Evolutionary conservation across 441 rosid species (phyloP), one percentile per base, ranked within the genome.

Genomic region (Brassica balearica): DNA sequence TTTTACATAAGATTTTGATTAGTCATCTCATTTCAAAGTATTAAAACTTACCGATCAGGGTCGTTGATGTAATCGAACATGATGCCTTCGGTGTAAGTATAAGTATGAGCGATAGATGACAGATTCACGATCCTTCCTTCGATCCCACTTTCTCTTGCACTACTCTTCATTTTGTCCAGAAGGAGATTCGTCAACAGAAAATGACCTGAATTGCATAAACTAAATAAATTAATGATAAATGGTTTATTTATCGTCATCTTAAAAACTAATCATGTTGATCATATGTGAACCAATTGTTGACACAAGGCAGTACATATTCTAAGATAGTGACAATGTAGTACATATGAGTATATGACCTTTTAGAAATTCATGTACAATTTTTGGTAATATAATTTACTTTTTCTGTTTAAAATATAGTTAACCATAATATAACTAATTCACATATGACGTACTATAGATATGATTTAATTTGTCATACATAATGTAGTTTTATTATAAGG

Each of bases 91-190:
- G 71, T 61, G 62, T 92, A 92, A 34, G 92, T 84, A 84, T 90
- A 86, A 20, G 74, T 59, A 81, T 95, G 99, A 51, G 98, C 98
- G 53, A 95, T 81, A 10, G 99, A 95, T 65, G 99, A 90, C 77
- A 95, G 65, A 80, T 92, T 95, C 81, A 95, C 90, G 65, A 95
- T 92, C 84, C 97, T 88, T 10, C 99, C 97, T 74, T 95, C 88
- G 29, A 86, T 74, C 3, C 97, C 94, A 9, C 86, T 87, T 5
- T 51, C 75, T 64, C n/a, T 86, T 5, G 96, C 84, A 0, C 87
- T 95, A 20, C 70, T 78, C 72, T 92, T 92, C 98, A 93, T 93
- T 69, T 87, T 91, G 11, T 89, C 96, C 2, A 95, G 85, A 17
- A 95, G 93, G 80, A 93, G 89, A 72, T 88, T 90, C 36, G 99